phyloP scores from a whole-genome alignment of 1,284 basidiomycete species.

The Malassezia cuniculi region DNA sequence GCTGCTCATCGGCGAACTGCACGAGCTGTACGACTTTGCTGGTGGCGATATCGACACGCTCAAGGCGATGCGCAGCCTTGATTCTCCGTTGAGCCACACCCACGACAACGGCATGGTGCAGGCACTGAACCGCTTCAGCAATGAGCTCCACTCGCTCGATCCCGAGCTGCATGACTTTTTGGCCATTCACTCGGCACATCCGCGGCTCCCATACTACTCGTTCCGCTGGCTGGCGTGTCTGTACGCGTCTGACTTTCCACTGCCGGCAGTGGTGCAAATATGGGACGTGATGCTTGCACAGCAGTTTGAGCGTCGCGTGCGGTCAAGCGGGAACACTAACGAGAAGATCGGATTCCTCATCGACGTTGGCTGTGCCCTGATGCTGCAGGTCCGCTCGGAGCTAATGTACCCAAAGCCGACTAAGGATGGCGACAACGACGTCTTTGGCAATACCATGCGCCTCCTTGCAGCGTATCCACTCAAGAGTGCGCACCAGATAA shows the following conservation, averaged over 20 bases:
- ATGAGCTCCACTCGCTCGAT: constrained; percentile 28
- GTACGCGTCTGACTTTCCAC: constrained; percentile 32
- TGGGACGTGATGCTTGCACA: constrained; percentile 41
- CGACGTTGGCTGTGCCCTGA: constrained; percentile 37
- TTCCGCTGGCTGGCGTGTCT: constrained; percentile 41
- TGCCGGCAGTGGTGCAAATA: constrained; percentile 27
- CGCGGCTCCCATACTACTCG: constrained; percentile 38
- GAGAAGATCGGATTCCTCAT: constrained; percentile 40
- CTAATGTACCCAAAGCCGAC: not conserved
- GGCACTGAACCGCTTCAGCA: constrained; percentile 26
- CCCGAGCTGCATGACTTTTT: constrained; percentile 25
- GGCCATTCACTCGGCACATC: constrained; percentile 23
- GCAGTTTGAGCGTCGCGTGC: constrained; percentile 12
- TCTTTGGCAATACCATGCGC: constrained; percentile 24
- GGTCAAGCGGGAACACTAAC: constrained; percentile 6
- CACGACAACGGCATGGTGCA: constrained; percentile 25
- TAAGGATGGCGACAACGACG: constrained; percentile 13
- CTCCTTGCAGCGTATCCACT: constrained; percentile 33
- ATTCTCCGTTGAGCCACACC: not conserved
- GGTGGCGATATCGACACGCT: not conserved
- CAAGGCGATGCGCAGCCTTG: constrained; percentile 7
- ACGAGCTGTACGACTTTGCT: constrained; percentile 42
- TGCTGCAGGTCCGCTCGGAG: constrained; percentile 18
- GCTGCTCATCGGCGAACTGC: constrained; percentile 30
- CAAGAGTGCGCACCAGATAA: constrained; percentile 27